Conservation (phyloP, 2,329 filamentous ascomycete genomes). For the Onygena corvina region DNA sequence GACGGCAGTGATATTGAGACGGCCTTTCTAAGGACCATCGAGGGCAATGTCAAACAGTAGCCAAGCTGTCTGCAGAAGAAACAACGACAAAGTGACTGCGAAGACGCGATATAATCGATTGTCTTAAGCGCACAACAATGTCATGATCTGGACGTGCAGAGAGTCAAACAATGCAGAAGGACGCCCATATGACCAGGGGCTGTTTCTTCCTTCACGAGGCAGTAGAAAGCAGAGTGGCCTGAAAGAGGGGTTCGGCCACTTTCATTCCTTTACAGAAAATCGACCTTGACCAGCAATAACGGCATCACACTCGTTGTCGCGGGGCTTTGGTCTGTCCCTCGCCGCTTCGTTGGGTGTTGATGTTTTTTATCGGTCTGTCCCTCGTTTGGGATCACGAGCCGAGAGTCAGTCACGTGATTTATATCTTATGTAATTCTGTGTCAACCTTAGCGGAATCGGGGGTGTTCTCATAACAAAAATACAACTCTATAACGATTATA, state of each 20-base stretch:
- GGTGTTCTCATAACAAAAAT: too few species aligned
- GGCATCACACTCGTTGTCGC: slow-evolving; percentile 3
- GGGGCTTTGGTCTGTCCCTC: not conserved
- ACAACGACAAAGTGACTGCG: slow-evolving; percentile 1
- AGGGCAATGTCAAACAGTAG: not conserved
- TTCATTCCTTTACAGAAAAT: slow-evolving; percentile 3
- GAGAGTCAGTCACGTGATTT: not conserved
- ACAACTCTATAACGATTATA: too few species aligned
- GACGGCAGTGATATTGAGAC: not conserved
- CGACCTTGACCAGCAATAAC: slow-evolving; percentile 1
- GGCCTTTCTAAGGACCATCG: not conserved
- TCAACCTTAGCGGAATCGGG: too few species aligned
- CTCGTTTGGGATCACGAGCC: not conserved
- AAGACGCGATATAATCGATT: slow-evolving; percentile 1
- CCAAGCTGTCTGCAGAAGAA: not conserved
- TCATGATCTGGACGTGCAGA: not conserved
- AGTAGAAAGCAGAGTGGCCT: not conserved
- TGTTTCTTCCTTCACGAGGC: not conserved
- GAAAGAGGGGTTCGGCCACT: not conserved
- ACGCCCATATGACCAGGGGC: not conserved
- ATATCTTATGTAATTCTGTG: too few species aligned
- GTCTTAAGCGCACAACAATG: not conserved
- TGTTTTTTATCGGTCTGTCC: not conserved
- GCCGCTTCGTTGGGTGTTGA: not conserved
- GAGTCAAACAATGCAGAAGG: not conserved